Evolutionary conservation across 1,139 yeast species (phyloP), one percentile per base, ranked within the genome.

Genomic region (Entelexis sorbosivorans): DNA sequence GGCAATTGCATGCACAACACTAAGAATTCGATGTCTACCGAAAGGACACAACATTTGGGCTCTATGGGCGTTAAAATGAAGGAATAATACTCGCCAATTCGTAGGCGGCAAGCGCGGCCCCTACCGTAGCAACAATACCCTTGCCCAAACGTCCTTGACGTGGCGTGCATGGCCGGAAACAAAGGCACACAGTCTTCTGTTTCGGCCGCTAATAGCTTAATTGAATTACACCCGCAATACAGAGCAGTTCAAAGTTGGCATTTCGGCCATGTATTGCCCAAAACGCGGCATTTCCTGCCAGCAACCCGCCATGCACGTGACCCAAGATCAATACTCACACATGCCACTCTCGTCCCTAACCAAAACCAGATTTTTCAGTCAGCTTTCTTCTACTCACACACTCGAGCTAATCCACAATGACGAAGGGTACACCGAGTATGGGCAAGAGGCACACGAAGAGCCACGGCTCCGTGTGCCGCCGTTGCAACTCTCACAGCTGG

Each of bases 361-460:
- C 50, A 45, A 47, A 53, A 49, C 56, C 56, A 50, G 51, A 48
- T 51, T 55, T 55, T 55, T 55, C 57, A 55, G 43, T 46, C 34
- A 44, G 35, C 35, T 26, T 20, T 14, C 38, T 40, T 31, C 39
- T 43, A 32, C 35, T 33, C 46, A 38, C 55, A 54, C 56, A 45
- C 48, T 44, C 46, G 46, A 24, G 31, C 45, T 38, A 35, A 38
- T 43, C 38, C 56, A 54, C 53, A 52, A 59, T 59, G 62, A 53
- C 61, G 51, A 59, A 91, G 89, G 98, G 98, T 87, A 91, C 98
- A 76, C 95, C 97, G 80, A 87, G 96, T 75, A 83, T 87, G 81
- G 97, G 98, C 83, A 91, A 89, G 81, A 88, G 94, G 77, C 97
- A 91, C 88, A 89, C 86, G 93, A 93, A 93, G 81, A 83, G 97